Evolutionary conservation across 106 monocot species (phyloP).

Genomic region (Platanthera zijinensis): DNA sequence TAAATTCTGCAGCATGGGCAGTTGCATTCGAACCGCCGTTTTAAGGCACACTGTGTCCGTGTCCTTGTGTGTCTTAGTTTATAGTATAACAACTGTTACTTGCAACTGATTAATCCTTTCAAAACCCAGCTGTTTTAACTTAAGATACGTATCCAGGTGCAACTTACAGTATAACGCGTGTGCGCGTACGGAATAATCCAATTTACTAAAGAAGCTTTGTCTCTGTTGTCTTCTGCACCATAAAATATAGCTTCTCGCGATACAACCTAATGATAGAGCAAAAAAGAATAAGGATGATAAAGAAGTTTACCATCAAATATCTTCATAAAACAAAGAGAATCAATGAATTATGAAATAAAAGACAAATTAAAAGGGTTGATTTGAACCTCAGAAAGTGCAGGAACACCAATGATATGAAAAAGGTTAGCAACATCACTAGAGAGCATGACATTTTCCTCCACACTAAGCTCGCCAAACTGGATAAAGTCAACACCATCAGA

Average conservation of each 20-base stretch:
- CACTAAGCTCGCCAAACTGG: conserved; percentile 50
- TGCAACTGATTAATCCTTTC: conserved; percentile 36
- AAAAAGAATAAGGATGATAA: conserved; percentile 1
- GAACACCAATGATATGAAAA: conserved; percentile 60
- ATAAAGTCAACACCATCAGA: conserved; percentile 47
- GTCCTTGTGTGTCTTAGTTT: conserved; percentile 50
- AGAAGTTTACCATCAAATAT: background rate
- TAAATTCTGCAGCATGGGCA: conserved; percentile 40
- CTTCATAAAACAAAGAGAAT: background rate
- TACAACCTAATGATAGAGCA: conserved; percentile 41
- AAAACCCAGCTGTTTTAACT: conserved; percentile 26
- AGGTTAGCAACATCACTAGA: conserved; percentile 39
- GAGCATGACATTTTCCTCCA: conserved; percentile 34
- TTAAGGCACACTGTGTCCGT: conserved; percentile 21
- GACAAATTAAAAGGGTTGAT: background rate
- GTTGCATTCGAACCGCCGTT: conserved; percentile 36
- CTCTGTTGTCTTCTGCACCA: conserved; percentile 47
- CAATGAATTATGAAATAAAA: background rate
- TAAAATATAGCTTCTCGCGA: conserved; percentile 83
- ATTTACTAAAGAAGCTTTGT: conserved; percentile 49
- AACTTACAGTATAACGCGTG: conserved; percentile 22
- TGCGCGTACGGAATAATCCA: conserved; percentile 46
- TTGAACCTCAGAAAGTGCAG: conserved; percentile 66
- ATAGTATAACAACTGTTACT: conserved; percentile 33
- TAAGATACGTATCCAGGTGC: conserved; percentile 27